Percentiles rank a stretch among this genome's conserved stretches.
Conservation (phyloP, 1,139 yeast species). For the Kodamaea plutei region DNA sequence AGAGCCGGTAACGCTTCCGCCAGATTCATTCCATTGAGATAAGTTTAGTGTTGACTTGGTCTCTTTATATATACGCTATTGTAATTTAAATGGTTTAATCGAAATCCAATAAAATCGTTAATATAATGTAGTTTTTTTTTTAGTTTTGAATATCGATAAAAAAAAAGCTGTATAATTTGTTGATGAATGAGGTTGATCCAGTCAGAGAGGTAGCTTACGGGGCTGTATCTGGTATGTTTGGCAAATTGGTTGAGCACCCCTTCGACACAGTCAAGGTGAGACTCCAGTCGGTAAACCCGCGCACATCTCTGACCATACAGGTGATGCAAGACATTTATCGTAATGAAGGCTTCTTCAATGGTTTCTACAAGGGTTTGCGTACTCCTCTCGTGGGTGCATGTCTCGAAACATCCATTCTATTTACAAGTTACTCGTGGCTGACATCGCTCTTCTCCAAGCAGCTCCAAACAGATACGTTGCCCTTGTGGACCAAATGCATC, state of each 20-base stretch:
- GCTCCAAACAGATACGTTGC: constrained; percentile 15
- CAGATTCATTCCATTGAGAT: constrained; percentile 70
- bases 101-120: constrained; percentile 1
- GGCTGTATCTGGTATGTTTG: constrained; percentile 70
- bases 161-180: no score
- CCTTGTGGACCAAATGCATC: constrained; percentile 40
- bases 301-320: constrained; percentile 43
- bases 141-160: neutral
- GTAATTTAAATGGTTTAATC: constrained; percentile 16
- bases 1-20: constrained; percentile 96
- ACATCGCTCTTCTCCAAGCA: constrained; percentile 26
- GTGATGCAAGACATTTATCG: constrained; percentile 58
- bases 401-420: constrained; percentile 73
- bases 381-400: constrained; percentile 89
- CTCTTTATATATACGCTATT: constrained; percentile 11
- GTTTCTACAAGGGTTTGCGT: constrained; percentile 57
- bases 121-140: neutral
- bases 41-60: no score
- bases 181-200: constrained; percentile 16
- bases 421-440: constrained; percentile 53
- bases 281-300: constrained; percentile 53
- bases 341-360: constrained; percentile 60
- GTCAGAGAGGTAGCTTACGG: constrained; percentile 41
- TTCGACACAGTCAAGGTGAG: constrained; percentile 91
- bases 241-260: constrained; percentile 85